phyloP scores from a whole-genome alignment of 192 early-diverging fungal species.

The Cetraspora pellucida region DNA sequence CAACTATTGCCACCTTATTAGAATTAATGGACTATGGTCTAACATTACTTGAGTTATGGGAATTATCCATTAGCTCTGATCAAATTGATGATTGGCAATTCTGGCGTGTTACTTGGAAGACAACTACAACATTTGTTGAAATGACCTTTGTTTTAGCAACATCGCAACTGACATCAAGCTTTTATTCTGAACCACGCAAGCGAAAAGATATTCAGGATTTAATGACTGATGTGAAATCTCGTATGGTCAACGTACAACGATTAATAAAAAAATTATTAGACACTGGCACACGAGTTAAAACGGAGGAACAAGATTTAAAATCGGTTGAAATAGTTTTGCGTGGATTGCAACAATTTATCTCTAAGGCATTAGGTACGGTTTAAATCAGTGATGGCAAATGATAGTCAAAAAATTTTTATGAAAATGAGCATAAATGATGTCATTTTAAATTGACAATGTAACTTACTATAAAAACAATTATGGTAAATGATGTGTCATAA shows the following conservation, averaged over 20 bases:
- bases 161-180: slow-evolving; percentile 6
- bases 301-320: slow-evolving; percentile 3
- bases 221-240: slow-evolving; percentile 13
- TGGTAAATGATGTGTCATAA: too few relatives aligned
- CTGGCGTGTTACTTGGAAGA: slow-evolving; percentile 32
- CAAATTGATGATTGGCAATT: slow-evolving; percentile 17
- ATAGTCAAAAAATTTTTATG: too few relatives aligned
- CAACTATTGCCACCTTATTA: slow-evolving; percentile 24
- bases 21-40: slow-evolving; percentile 24
- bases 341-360: slow-evolving; percentile 12
- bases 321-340: slow-evolving; percentile 21
- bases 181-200: not conserved
- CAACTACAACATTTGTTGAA: slow-evolving; percentile 14
- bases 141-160: slow-evolving; percentile 19
- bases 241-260: slow-evolving; percentile 1
- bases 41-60: slow-evolving; percentile 23
- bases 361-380: not conserved
- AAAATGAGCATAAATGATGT: too few relatives aligned
- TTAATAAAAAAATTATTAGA: slow-evolving; percentile 14
- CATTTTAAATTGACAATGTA: too few relatives aligned
- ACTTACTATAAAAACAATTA: too few relatives aligned
- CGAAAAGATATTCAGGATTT: slow-evolving; percentile 23
- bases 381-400: too few relatives aligned
- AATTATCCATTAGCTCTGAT: not conserved
- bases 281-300: not conserved